Evolutionary conservation across 1,139 yeast species (phyloP).

Genomic region (Blastobotrys elegans): DNA sequence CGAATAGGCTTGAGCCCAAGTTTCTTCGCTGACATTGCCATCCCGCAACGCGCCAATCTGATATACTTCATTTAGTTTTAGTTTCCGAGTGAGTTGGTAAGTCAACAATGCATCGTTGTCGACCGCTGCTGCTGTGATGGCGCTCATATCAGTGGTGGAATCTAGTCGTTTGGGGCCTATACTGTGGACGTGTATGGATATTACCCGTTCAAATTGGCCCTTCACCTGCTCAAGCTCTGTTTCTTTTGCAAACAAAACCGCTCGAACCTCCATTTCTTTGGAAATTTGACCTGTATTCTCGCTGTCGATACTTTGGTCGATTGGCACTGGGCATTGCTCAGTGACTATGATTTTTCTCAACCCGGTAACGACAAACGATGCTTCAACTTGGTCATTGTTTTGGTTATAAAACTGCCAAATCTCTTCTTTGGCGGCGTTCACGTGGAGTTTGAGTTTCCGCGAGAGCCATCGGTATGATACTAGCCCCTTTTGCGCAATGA

Average conservation of each 20-base stretch:
- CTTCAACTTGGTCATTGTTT: slow-evolving; percentile 4
- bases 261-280: neutral
- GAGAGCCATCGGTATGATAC: slow-evolving; percentile 30
- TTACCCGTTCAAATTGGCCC: slow-evolving; percentile 15
- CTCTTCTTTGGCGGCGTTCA: slow-evolving; percentile 26
- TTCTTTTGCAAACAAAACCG: neutral
- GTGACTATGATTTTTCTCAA: neutral
- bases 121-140: neutral
- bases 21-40: slow-evolving; percentile 6
- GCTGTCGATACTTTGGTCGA: neutral
- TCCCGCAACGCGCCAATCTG: slow-evolving; percentile 17
- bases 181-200: slow-evolving; percentile 23
- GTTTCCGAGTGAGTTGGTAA: slow-evolving; percentile 7
- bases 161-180: slow-evolving; percentile 15
- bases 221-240: slow-evolving; percentile 13
- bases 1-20: neutral
- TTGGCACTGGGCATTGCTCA: neutral
- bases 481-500: slow-evolving; percentile 21
- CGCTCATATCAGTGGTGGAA: slow-evolving; percentile 12
- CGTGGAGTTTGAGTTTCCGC: slow-evolving; percentile 24
- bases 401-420: slow-evolving; percentile 10
- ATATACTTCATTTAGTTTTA: slow-evolving; percentile 11
- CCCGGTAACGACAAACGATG: slow-evolving; percentile 12
- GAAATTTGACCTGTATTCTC: neutral
- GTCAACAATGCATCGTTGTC: slow-evolving; percentile 6